Evolutionary conservation across 2,329 filamentous ascomycete genomes (phyloP), one percentile per base, ranked within the genome.

Genomic region (Anisogramma anomala): DNA sequence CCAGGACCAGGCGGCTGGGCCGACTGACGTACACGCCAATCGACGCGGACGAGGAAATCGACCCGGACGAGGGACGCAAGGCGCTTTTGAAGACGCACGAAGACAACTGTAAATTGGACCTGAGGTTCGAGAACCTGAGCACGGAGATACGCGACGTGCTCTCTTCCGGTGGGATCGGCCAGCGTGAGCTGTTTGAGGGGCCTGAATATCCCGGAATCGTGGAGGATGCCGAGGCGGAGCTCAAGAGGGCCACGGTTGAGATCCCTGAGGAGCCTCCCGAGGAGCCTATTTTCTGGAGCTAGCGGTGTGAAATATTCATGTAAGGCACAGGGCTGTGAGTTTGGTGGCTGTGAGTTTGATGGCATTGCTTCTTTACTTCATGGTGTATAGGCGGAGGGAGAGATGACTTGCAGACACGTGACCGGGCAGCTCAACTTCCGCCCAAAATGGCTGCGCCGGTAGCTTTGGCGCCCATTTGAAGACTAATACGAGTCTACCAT

Each of bases 121-220:
- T 55, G 11, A 43, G 45, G 15, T 36, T 51, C 8, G 44, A 31
- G 33, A 13, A 30, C 15, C 17, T 55, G 26, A 36, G 39, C 42
- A 14, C 47, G 11, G 33, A 36, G 19, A 46, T 41, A 18, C 43
- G 41, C 7, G 31, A 46, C 18, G 27, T 46, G 27, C 42, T 51
- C 8, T 43, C 41, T 19, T 32, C 36, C 6, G 48, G 50, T 14
- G 27, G 47, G 6, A 34, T 43, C 20, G 43, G 37, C 6, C 14
- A 38, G 20, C 20, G 22, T 15, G 33, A 38, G 31, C 31, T 44
- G 7, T 33, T 34, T 5, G 31, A 44, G 26, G 38, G 36, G 7
- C 33, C 30, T 11, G 41, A 36, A 15, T 44, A 47, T 3, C 23
- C 14, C 11, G 38, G 23, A 2, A 33, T 47, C 3, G 37, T 35